Base-by-base conservation (phyloP, 441 rosid genomes). In the Cnidoscolus chayamansa region DNA sequence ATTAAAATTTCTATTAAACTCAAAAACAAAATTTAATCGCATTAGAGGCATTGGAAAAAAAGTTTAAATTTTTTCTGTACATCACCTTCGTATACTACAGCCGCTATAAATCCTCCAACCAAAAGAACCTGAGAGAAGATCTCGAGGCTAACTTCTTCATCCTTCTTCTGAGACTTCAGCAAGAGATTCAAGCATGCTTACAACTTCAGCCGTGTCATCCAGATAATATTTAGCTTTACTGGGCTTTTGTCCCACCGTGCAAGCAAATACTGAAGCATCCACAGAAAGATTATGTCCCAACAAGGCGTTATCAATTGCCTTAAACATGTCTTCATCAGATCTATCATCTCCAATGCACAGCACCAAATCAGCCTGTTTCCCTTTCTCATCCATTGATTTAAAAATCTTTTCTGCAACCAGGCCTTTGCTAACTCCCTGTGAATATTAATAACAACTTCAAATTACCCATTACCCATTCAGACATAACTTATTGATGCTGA, bases 281-380 rank as follows among this genome's bases (percentile, higher is more conserved):
- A 68, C 12, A 87, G 84, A 80, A 16, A 87, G 79, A 45, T 74
- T 35, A 47, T 81, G 80, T 4, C 78, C 76, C 0, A 82, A 58
- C 32, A 73, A 58, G 10, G 82, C 83, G 30, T 58, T 78, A 35
- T 78, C 81, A 55, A 87, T 82, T 31, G 79, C 76, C 84, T 86
- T 87, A 79, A 87, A 87, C 91, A 87, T 87, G 72, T 87, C 89
- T 76, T 87, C 91, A 65, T 87, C 88, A 8, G 88, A 87, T 80
- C 91, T 80, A 72, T 87, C 91, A n/a, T 87, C 91, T 0, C 91
- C 91, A 40, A 87, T 83, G 60, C 91, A 87, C 63, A 87, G 70
- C 47, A 87, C 87, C 59, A 86, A 87, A 78, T 87, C 89, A 43
- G 84, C 84, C 54, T 51, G 79, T 65, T 65, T 80, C 40, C 82